Percentiles rank a stretch among this genome's conserved stretches.
Evolutionary conservation across 768 basidiomycete genomes (phyloP).

Genomic region (Rhodocollybia butyracea): DNA sequence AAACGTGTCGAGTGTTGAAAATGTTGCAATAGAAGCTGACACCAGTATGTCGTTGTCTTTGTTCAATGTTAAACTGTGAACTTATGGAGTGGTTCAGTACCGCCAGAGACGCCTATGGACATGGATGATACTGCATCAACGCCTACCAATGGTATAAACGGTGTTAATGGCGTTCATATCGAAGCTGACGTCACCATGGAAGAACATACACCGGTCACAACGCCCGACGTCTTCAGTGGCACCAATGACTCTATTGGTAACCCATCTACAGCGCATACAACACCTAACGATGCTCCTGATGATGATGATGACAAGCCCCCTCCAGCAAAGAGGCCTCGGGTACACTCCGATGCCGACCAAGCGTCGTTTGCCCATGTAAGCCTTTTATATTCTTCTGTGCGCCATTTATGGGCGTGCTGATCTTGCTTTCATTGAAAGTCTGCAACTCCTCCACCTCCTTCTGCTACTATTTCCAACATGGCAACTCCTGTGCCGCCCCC

Average conservation of each 20-base stretch:
- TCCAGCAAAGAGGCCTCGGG: slow-evolving; percentile 80
- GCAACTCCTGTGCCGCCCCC: slow-evolving; percentile 34
- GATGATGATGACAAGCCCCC: slow-evolving; percentile 66
- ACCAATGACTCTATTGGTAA: slow-evolving; percentile 36
- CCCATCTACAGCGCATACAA: slow-evolving; percentile 30
- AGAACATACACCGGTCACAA: slow-evolving; percentile 35
- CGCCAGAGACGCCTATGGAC: slow-evolving; percentile 1
- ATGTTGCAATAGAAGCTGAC: slow-evolving; percentile 42
- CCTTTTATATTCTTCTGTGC: slow-evolving; percentile 38
- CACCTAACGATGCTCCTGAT: slow-evolving; percentile 32
- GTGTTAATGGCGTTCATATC: slow-evolving; percentile 22
- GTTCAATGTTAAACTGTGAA: slow-evolving; percentile 10
- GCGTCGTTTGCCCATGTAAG: slow-evolving; percentile 75
- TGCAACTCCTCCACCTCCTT: slow-evolving; percentile 71
- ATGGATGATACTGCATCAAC: slow-evolving; percentile 41
- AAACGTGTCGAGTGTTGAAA: slow-evolving; percentile 41
- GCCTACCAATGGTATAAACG: slow-evolving; percentile 49
- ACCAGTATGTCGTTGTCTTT: slow-evolving; percentile 40
- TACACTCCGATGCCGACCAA: slow-evolving; percentile 72
- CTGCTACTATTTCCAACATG: slow-evolving; percentile 35
- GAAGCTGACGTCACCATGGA: slow-evolving; percentile 40
- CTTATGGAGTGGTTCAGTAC: not conserved
- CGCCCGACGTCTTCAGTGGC: slow-evolving; percentile 34
- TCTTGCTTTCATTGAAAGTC: slow-evolving; percentile 43
- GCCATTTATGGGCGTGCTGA: slow-evolving; percentile 13